These are phyloP conservation scores for Fomitopsis schrenkii DNA, from an alignment of 1,284 basidiomycete species.

Conservation along the genomic window DNA sequence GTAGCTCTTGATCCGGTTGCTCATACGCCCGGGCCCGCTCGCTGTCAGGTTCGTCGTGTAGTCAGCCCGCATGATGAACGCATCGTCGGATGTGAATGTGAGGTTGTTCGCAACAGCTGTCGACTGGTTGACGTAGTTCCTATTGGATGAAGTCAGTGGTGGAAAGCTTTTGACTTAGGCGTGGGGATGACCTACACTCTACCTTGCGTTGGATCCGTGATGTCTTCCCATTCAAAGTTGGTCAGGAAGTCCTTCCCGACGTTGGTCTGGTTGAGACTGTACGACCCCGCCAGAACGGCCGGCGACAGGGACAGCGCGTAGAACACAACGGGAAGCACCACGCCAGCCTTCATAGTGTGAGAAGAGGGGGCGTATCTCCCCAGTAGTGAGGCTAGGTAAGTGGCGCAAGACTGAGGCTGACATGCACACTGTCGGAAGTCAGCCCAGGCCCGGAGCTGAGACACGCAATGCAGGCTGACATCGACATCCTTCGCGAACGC, in stretches of 20 bases:
- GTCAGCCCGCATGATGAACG: slow-evolving; percentile 48
- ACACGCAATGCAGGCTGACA: too few species aligned
- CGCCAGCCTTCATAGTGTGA: too few species aligned
- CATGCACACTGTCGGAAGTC: too few species aligned
- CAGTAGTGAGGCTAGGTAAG: too few species aligned
- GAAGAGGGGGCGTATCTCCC: too few species aligned
- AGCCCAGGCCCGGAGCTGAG: too few species aligned
- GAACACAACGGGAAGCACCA: too few species aligned
- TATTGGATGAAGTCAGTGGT: slow-evolving; percentile 6
- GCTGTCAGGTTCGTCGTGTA: slow-evolving; percentile 38
- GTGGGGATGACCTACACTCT: slow-evolving; percentile 45
- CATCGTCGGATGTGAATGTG: slow-evolving; percentile 27
- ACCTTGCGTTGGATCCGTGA: slow-evolving; percentile 56
- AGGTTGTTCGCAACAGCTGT: slow-evolving; percentile 30
- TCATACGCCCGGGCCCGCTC: slow-evolving; percentile 53
- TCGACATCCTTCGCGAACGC: too few species aligned
- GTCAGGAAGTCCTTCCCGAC: slow-evolving; percentile 3
- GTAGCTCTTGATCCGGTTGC: slow-evolving; percentile 51
- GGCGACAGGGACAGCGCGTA: neutral
- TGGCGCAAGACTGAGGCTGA: too few species aligned
- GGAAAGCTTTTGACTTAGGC: neutral
- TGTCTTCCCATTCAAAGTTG: slow-evolving; percentile 30
- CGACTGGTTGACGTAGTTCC: slow-evolving; percentile 32
- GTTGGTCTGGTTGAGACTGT: slow-evolving; percentile 5
- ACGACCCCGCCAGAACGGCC: slow-evolving; percentile 1